These are phyloP conservation scores for Lentinula novae-zelandiae DNA, from an alignment of 1,284 basidiomycete species.

Conservation along the genomic window DNA sequence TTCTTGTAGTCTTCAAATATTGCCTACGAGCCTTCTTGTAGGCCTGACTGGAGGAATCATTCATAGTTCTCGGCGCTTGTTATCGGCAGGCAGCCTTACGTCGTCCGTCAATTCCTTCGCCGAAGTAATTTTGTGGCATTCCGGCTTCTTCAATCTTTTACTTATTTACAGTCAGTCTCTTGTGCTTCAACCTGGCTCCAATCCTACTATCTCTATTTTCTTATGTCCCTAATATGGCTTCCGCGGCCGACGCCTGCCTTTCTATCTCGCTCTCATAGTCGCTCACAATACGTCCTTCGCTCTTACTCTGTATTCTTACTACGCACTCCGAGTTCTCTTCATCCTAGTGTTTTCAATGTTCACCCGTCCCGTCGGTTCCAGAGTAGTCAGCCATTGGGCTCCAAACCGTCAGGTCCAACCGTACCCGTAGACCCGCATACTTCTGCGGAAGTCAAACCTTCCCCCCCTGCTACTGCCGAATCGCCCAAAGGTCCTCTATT, in stretches of 20 bases:
- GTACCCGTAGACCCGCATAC: slow-evolving; percentile 21
- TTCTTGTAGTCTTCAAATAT: slow-evolving; percentile 56
- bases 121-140: background rate
- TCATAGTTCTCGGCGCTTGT: slow-evolving; percentile 21
- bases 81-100: background rate
- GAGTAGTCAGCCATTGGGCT: slow-evolving; percentile 23
- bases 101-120: background rate
- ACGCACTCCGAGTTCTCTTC: slow-evolving; percentile 4
- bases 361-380: slow-evolving; percentile 21
- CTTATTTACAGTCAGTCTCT: background rate
- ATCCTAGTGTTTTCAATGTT: background rate
- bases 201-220: slow-evolving; percentile 7
- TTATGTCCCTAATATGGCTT: slow-evolving; percentile 61
- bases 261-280: slow-evolving; percentile 40
- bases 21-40: slow-evolving; percentile 66
- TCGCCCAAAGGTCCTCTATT: slow-evolving; percentile 46
- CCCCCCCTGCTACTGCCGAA: slow-evolving; percentile 50
- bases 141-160: background rate
- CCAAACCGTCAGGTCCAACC: slow-evolving; percentile 17
- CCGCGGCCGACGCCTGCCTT: slow-evolving; percentile 46
- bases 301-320: slow-evolving; percentile 15
- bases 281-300: slow-evolving; percentile 19
- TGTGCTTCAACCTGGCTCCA: background rate
- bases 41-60: slow-evolving; percentile 37
- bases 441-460: slow-evolving; percentile 40